Base-by-base conservation (phyloP, 2,329 filamentous ascomycete species). In the Delphinella strobiligena region DNA sequence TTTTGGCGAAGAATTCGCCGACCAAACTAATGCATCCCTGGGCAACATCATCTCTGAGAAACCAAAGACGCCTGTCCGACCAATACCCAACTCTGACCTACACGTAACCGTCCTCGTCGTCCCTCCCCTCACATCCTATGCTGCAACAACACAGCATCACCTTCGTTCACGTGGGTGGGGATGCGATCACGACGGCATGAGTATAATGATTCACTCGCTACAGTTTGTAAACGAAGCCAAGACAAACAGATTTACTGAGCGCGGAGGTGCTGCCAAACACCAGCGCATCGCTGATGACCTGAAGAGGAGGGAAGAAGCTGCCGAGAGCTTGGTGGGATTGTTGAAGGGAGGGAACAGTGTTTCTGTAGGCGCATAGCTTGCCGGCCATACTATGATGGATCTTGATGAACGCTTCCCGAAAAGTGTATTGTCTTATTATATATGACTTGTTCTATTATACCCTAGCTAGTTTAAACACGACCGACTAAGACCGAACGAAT, bases 101-200 rank as follows among this genome's bases (percentile, higher is more conserved):
- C 85, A 96, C 49, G 82, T 98, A 47, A 93, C 84, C 12, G 60
- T 96, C 0, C 65, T 95, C 10, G 78, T 98, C 10, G 69, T 96
- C 1, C 91, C 89, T 0, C 70, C 75, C 1, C 66, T 98, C 3
- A 72, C 85, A 46, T 77, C 76, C 45, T 98, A 96, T 55, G 68
- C 75, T 1, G 75, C 78, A 4, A 81, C 77, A 0, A 81, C 81
- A 1, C 74, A 85, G 32, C 86, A 82, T 52, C 89, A 89, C 3
- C 74, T 98, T 41, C 79, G 78, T 49, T 93, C 84, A 48, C 77
- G 87, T 19, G 76, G 81, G 44, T 95, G 87, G 69, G 81, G 77
- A 5, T 74, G 71, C 17, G 69, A 64, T 18, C 87, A 95, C 54
- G 87, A 93, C 50, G 88, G 88, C 2, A 74, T 94, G 58, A 94